A percentile compares a stretch with the other conserved stretches of the same genome.
Conservation (phyloP, 768 basidiomycete genomes). For the Boletus coccyginus region DNA sequence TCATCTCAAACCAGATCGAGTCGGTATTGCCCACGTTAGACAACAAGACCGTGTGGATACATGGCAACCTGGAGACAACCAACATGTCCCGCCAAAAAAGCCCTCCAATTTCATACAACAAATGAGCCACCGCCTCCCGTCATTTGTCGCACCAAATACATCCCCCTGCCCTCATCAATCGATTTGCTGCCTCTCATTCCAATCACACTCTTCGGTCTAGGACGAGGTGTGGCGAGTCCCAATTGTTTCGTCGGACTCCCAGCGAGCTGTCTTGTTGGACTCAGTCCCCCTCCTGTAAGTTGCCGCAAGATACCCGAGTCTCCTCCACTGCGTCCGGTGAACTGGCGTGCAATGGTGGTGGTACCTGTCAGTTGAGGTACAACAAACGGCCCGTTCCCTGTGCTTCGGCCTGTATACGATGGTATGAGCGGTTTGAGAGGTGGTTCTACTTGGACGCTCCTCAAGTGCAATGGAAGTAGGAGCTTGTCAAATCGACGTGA, state of each 20-base stretch:
- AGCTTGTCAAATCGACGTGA: conserved; percentile 40
- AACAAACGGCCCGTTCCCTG: conserved; percentile 31
- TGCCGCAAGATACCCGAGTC: conserved; percentile 44
- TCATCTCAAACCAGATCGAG: conserved; percentile 11
- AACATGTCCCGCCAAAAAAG: background rate
- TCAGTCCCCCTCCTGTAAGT: conserved; percentile 64
- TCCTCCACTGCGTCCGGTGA: conserved; percentile 57
- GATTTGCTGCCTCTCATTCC: conserved; percentile 64
- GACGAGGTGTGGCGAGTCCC: conserved; percentile 41
- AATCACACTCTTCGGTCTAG: conserved; percentile 76
- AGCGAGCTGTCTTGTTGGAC: conserved; percentile 62
- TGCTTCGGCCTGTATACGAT: conserved; percentile 40
- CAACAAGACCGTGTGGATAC: conserved; percentile 13
- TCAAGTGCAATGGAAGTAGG: conserved; percentile 47
- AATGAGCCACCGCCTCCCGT: conserved; percentile 49
- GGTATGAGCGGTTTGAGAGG: conserved; percentile 48
- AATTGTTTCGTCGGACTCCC: conserved; percentile 72
- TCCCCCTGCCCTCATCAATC: conserved; percentile 60
- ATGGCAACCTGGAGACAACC: conserved; percentile 9
- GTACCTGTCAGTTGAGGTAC: conserved; percentile 63
- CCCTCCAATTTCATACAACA: conserved; percentile 18
- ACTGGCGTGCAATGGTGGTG: conserved; percentile 72
- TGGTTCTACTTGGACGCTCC: conserved; percentile 51
- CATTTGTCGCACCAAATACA: conserved; percentile 78
- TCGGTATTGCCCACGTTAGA: conserved; percentile 1